Percentiles rank a stretch among this genome's conserved stretches.
Evolutionary conservation across 2,329 filamentous ascomycete species (phyloP).

Genomic region (Ophiostoma ulmi): DNA sequence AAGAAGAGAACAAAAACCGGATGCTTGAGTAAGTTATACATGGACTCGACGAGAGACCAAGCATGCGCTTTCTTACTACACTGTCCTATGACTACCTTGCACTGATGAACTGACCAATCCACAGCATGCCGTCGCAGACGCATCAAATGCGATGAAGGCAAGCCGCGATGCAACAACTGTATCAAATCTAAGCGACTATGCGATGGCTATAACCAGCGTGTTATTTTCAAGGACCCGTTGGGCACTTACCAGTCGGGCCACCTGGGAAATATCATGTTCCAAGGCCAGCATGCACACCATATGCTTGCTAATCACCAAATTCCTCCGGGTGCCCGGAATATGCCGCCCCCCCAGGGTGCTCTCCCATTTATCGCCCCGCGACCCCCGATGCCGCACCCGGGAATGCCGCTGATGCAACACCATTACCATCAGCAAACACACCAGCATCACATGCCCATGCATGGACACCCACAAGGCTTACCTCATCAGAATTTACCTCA

Average conservation of each 20-base stretch:
- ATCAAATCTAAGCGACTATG: slow-evolving; percentile 79
- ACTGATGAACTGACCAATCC: slow-evolving; percentile 24
- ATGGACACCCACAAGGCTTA: not conserved
- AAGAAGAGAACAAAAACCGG: slow-evolving; percentile 85
- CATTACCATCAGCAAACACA: slow-evolving; percentile 17
- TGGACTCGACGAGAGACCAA: slow-evolving; percentile 15
- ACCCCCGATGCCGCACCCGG: slow-evolving; percentile 35
- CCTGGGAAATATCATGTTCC: slow-evolving; percentile 43
- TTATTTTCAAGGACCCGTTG: slow-evolving; percentile 72
- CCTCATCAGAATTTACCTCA: not conserved
- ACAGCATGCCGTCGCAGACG: slow-evolving; percentile 84
- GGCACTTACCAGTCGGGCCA: slow-evolving; percentile 51
- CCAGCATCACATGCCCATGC: slow-evolving; percentile 13
- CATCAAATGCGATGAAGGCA: slow-evolving; percentile 94
- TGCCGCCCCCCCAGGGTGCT: slow-evolving; percentile 38
- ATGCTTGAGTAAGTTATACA: slow-evolving; percentile 65
- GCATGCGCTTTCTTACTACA: not conserved
- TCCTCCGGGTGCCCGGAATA: slow-evolving; percentile 36
- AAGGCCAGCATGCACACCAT: slow-evolving; percentile 40
- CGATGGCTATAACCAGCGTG: slow-evolving; percentile 76
- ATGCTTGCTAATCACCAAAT: slow-evolving; percentile 43
- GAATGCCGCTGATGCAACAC: not conserved
- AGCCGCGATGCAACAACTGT: slow-evolving; percentile 76
- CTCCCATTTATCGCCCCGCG: slow-evolving; percentile 50
- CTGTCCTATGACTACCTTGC: not conserved